Evolutionary conservation across 331 rosid species (phyloP).

Genomic region (Ulmus americana): DNA sequence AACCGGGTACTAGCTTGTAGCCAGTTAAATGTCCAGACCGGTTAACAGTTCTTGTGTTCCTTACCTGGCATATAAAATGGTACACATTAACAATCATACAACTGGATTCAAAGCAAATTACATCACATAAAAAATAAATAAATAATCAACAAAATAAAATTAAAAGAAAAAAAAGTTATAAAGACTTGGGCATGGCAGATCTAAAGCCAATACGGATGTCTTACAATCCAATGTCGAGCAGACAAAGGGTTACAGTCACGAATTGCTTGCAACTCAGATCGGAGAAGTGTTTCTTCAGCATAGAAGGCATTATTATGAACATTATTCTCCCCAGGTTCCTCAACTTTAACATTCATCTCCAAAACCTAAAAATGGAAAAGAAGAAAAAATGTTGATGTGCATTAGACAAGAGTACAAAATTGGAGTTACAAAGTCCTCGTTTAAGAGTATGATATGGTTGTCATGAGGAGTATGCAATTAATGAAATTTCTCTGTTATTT

Average conservation of each 20-base stretch:
- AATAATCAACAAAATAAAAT: background rate
- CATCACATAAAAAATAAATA: background rate
- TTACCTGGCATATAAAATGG: conserved; percentile 50
- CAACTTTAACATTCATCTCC: conserved; percentile 78
- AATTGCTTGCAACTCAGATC: conserved; percentile 69
- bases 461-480: too few species aligned
- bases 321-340: conserved; percentile 82
- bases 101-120: background rate
- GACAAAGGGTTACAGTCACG: conserved; percentile 80
- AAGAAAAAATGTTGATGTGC: background rate
- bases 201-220: conserved; percentile 22
- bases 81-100: conserved; percentile 2
- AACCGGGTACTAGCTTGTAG: conserved; percentile 89
- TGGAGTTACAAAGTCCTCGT: too few species aligned
- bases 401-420: background rate
- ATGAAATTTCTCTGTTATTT: too few species aligned
- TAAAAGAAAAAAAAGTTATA: background rate
- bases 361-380: conserved; percentile 52
- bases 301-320: conserved; percentile 89
- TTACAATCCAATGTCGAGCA: conserved; percentile 96
- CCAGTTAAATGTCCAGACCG: conserved; percentile 95
- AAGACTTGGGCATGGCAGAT: background rate
- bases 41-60: conserved; percentile 79
- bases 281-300: conserved; percentile 78
- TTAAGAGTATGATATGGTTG: too few species aligned